A percentile compares a stretch with the other conserved stretches of the same genome.
Evolutionary conservation across 495 filamentous ascomycete genomes (phyloP).

Genomic region (Trypethelium eluteriae): DNA sequence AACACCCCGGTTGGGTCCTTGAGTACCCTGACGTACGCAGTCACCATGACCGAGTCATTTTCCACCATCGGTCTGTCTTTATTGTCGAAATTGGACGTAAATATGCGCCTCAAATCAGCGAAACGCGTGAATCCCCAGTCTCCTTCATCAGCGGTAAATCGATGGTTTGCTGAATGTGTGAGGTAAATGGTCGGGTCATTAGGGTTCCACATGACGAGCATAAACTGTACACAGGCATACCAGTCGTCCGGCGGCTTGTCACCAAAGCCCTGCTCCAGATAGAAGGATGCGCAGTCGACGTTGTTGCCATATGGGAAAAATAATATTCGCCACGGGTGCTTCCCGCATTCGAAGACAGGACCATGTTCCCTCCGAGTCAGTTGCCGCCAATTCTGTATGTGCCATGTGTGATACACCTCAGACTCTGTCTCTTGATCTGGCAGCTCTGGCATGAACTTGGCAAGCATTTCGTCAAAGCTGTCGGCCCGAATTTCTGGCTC

Average conservation of each 20-base stretch:
- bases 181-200: conserved; percentile 73
- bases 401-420: conserved; percentile 73
- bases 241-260: conserved; percentile 72
- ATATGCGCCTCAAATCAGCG: conserved; percentile 73
- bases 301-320: conserved; percentile 95
- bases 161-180: conserved; percentile 68
- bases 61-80: conserved; percentile 72
- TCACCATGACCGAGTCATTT: conserved; percentile 76
- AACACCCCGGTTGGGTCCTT: conserved; percentile 98
- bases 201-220: conserved; percentile 84
- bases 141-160: conserved; percentile 91
- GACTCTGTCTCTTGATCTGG: conserved; percentile 63
- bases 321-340: conserved; percentile 87
- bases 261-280: conserved; percentile 87
- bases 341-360: conserved; percentile 77
- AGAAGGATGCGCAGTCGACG: conserved; percentile 78
- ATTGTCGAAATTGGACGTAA: conserved; percentile 61
- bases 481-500: conserved; percentile 52
- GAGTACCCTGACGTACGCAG: conserved; percentile 85
- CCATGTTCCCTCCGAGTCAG: conserved; percentile 73
- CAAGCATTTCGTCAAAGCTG: conserved; percentile 85
- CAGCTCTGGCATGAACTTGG: conserved; percentile 62
- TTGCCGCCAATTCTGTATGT: conserved; percentile 70
- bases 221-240: conserved; percentile 95
- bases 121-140: conserved; percentile 98